Base-by-base conservation (phyloP, 805 yeast species). In the Starmerella scarabaei region DNA sequence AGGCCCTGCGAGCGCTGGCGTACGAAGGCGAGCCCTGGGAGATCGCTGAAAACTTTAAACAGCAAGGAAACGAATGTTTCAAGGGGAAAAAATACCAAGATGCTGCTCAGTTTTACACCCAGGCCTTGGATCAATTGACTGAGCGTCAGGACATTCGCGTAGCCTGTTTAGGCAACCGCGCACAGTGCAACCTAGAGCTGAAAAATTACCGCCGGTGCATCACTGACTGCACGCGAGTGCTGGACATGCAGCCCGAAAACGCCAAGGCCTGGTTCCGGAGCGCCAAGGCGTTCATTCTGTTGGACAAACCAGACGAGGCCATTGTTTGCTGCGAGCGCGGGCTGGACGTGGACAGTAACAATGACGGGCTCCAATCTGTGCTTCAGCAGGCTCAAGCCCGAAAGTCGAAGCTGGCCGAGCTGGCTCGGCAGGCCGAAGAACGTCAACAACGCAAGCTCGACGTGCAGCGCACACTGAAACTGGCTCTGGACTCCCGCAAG, bases 1-100 rank as follows among this genome's bases (percentile, higher is more conserved):
- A 88, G 55, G 98, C 98, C 0, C 67, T 91, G 42, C 79, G 78
- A 55, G 88, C 94, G 4, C 65, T 91, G 50, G 94, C 93, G 0
- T 85, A 83, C 55, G 98, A 91, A 36, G 98, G 97, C 33, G 94
- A 84, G 47, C 95, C 96, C 0, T 77, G 80, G 53, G 98, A 91
- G 54, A 66, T 85, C 27, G 96, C 96, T 3, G 68, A 73, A 19
- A 86, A 85, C 54, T 91, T 86, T 65, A 84, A 85, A 48, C 77
- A 72, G 45, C 96, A 88, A 56, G 99, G 98, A 5, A 91, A 93
- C 58, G 96, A 84, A 14, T 71, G 81, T 43, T 91, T 69, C 62
- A 77, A 73, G 56, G 64, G 64, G 8, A 82, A 78, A 51, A 73
- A 77, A 52, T 91, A 71, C 61, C 69, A 72, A 41, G 73, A 74